Percentiles rank a stretch among this genome's conserved stretches.
phyloP scores from a whole-genome alignment of 2,329 filamentous ascomycete genomes.

The Volutella citrinella region DNA sequence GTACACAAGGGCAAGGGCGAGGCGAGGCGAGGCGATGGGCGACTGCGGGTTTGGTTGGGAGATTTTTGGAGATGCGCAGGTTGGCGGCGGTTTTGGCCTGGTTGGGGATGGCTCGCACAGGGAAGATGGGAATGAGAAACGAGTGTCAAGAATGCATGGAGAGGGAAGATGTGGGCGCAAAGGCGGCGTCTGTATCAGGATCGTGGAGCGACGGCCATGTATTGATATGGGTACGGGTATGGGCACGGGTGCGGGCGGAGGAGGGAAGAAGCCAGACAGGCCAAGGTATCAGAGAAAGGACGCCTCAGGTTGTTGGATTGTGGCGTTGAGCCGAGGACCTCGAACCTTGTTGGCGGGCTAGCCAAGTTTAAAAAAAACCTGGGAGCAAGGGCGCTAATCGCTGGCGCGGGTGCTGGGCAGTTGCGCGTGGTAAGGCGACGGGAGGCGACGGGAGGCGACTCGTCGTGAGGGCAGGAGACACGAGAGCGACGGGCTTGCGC shows the following conservation, averaged over 20 bases:
- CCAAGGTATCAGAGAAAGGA: conserved; percentile 1
- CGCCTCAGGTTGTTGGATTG: conserved; percentile 19
- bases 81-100: no score
- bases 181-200: conserved; percentile 6
- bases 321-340: conserved; percentile 25
- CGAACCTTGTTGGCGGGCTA: conserved; percentile 23
- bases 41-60: neutral
- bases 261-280: conserved; percentile 8
- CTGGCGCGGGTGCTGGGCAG: no score
- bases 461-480: no score
- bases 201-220: conserved; percentile 6
- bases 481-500: no score
- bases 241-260: conserved; percentile 8
- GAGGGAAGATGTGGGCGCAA: conserved; percentile 7
- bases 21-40: neutral
- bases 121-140: conserved; percentile 15
- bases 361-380: conserved; percentile 18
- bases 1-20: no score
- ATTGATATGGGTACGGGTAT: conserved; percentile 11
- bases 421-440: no score
- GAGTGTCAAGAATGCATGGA: conserved; percentile 25
- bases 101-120: conserved; percentile 8
- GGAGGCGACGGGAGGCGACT: no score
- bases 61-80: neutral
- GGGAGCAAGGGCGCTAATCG: no score